A percentile compares a stretch with the other conserved stretches of the same genome.
phyloP scores from a whole-genome alignment of 2,329 filamentous ascomycete genomes.

The Pezicula neosporulosa region DNA sequence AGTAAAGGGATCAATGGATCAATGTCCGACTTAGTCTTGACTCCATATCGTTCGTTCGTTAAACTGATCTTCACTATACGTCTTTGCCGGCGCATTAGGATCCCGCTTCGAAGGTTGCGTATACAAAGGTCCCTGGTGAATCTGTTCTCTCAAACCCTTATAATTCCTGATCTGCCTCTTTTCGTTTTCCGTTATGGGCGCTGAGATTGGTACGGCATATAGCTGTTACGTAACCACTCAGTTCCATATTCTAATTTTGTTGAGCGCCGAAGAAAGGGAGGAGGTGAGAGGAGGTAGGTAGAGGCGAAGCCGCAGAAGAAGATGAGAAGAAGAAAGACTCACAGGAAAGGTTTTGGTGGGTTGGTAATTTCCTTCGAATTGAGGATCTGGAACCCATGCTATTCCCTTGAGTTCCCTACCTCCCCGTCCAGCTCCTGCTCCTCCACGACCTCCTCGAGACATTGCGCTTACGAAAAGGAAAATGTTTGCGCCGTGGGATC shows the following conservation, averaged over 20 bases:
- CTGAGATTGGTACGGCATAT: conserved; percentile 32
- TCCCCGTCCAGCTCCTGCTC: conserved; percentile 9
- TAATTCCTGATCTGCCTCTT: conserved; percentile 44
- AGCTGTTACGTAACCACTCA: conserved; percentile 7
- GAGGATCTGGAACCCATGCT: conserved; percentile 27
- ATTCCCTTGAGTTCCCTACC: conserved; percentile 23
- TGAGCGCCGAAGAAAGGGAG: no score
- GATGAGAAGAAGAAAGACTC: conserved; percentile 15
- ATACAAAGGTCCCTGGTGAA: conserved; percentile 59
- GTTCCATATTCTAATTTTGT: no score
- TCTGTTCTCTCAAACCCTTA: conserved; percentile 46
- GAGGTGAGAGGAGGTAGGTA: background rate
- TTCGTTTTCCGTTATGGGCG: conserved; percentile 40
- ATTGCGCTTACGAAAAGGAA: background rate
- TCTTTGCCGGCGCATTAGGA: conserved; percentile 33
- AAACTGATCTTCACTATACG: conserved; percentile 37
- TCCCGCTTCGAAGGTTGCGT: conserved; percentile 26
- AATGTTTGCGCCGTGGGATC: background rate
- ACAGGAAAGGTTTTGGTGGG: conserved; percentile 45
- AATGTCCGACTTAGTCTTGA: conserved; percentile 38
- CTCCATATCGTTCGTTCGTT: conserved; percentile 28
- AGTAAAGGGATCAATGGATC: conserved; percentile 62
- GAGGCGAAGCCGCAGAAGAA: background rate
- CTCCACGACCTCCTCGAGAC: conserved; percentile 11
- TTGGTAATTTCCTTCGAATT: conserved; percentile 30